Evolutionary conservation across 805 yeast genomes (phyloP).

Genomic region (Nematodospora valgi): DNA sequence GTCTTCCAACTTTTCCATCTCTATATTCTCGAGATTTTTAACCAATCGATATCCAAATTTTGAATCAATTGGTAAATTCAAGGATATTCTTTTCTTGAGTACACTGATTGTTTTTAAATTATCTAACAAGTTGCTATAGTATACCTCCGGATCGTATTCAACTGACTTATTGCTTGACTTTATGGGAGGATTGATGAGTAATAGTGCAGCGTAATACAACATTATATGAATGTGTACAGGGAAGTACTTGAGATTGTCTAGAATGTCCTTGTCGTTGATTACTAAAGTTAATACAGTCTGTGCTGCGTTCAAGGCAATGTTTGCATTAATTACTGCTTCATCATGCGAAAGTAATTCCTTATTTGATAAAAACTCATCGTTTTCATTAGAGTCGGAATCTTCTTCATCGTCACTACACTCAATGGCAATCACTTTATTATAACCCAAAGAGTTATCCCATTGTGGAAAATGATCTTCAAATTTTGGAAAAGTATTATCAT

Average conservation of each 20-base stretch:
- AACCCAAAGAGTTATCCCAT: conserved; percentile 19
- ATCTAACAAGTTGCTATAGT: conserved; percentile 25
- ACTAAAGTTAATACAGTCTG: conserved; percentile 58
- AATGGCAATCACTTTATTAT: neutral
- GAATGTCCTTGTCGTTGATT: conserved; percentile 55
- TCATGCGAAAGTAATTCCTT: conserved; percentile 30
- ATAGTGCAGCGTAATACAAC: conserved; percentile 63
- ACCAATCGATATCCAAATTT: conserved; percentile 46
- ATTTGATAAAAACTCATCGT: conserved; percentile 30
- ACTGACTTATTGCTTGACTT: conserved; percentile 21
- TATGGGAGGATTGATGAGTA: conserved; percentile 48
- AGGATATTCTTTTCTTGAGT: conserved; percentile 39
- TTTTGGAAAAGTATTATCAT: conserved; percentile 14
- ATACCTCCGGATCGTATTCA: conserved; percentile 20
- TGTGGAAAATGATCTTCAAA: conserved; percentile 14
- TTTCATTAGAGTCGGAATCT: conserved; percentile 11
- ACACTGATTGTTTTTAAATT: conserved; percentile 42
- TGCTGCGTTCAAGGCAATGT: conserved; percentile 61
- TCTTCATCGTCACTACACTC: neutral
- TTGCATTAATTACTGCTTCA: conserved; percentile 34
- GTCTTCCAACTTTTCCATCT: conserved; percentile 23
- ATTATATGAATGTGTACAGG: conserved; percentile 73
- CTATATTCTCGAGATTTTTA: conserved; percentile 27
- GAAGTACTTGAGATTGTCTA: conserved; percentile 53
- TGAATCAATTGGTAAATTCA: conserved; percentile 51